A percentile compares a stretch with the other conserved stretches of the same genome.
phyloP scores from a whole-genome alignment of 2,329 filamentous ascomycete genomes.

The Aspergillus novoparasiticus region DNA sequence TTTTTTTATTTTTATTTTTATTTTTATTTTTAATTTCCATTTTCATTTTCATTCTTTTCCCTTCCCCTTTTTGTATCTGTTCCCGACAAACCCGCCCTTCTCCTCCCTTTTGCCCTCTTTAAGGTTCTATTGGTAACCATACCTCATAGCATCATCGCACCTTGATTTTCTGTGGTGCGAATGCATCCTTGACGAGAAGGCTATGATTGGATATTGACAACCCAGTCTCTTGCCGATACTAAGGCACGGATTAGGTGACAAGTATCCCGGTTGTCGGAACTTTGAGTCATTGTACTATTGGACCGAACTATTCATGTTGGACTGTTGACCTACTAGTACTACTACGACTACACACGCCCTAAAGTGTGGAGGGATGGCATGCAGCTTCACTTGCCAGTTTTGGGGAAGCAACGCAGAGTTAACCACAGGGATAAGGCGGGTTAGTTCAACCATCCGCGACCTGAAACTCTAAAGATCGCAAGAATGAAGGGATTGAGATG shows the following conservation, averaged over 20 bases:
- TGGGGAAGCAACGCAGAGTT: neutral
- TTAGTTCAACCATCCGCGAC: neutral
- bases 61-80: neutral
- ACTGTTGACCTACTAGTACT: neutral
- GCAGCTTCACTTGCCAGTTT: constrained; percentile 5
- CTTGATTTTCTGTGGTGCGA: neutral
- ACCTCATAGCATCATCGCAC: neutral
- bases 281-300: constrained; percentile 7
- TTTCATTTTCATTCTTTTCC: neutral
- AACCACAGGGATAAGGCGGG: constrained; percentile 19
- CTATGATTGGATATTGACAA: neutral
- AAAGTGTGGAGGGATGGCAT: constrained; percentile 9
- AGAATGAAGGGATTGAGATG: constrained; percentile 22
- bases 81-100: constrained; percentile 1
- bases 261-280: constrained; percentile 10
- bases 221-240: neutral
- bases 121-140: neutral
- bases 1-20: neutral
- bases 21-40: neutral
- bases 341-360: neutral
- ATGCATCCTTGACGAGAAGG: neutral
- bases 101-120: neutral
- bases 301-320: constrained; percentile 2
- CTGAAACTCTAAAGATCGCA: constrained; percentile 1
- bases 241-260: constrained; percentile 15